A percentile compares a stretch with the other conserved stretches of the same genome.
Conservation (phyloP, 352 stramenopile genomes). For the Phytopythium boreale region DNA sequence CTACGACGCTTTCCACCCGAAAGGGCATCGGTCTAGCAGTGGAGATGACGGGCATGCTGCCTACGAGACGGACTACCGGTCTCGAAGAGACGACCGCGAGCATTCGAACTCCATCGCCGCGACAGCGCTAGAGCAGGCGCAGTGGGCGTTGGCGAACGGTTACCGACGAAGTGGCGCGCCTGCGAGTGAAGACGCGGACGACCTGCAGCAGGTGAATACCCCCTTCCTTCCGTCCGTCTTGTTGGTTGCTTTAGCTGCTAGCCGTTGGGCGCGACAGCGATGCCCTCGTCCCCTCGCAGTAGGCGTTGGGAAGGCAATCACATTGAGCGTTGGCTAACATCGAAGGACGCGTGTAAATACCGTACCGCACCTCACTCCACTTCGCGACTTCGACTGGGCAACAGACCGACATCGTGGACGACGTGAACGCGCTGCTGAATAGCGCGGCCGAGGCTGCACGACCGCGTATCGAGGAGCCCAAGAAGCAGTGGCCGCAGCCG, state of each 20-base stretch:
- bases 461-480: constrained; percentile 59
- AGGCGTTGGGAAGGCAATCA: neutral
- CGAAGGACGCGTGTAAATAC: neutral
- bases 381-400: neutral
- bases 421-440: constrained; percentile 61
- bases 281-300: neutral
- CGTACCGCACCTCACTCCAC: neutral
- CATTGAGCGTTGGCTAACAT: neutral
- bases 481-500: constrained; percentile 71
- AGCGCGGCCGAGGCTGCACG: constrained; percentile 53
- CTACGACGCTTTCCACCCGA: constrained; percentile 33
- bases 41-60: constrained; percentile 5
- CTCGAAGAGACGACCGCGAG: neutral
- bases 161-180: constrained; percentile 28
- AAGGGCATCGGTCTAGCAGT: constrained; percentile 12
- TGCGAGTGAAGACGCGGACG: constrained; percentile 7
- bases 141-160: constrained; percentile 74
- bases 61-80: neutral
- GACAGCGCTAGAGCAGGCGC: constrained; percentile 72
- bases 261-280: neutral
- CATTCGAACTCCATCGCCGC: constrained; percentile 44
- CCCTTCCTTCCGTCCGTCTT: constrained; percentile 21
- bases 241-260: constrained; percentile 6
- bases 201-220: constrained; percentile 35
- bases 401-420: constrained; percentile 34